Evolutionary conservation across 129 eudicot genomes (phyloP).

Genomic region (Artemisia tridentata): DNA sequence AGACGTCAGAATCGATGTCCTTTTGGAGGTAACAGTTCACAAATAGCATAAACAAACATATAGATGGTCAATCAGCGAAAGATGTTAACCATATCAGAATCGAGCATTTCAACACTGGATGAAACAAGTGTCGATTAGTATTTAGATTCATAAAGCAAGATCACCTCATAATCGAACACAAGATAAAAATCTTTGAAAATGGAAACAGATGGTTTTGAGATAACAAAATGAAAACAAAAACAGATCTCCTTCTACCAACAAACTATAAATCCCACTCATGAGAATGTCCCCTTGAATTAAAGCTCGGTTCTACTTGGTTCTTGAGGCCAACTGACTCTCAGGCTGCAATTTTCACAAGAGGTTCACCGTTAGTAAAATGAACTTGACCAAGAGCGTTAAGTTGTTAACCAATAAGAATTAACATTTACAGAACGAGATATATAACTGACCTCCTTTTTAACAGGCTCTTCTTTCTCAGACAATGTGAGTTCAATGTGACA

Average conservation of each 20-base stretch:
- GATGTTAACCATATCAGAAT: not conserved
- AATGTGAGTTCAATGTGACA: slow-evolving; percentile 43
- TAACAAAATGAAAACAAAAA: slow-evolving; percentile 18
- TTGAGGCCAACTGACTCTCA: slow-evolving; percentile 53
- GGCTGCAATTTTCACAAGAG: slow-evolving; percentile 31
- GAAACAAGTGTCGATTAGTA: not conserved
- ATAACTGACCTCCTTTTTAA: slow-evolving; percentile 35
- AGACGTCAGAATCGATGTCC: too few relatives aligned
- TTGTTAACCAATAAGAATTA: not conserved
- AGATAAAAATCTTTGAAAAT: slow-evolving; percentile 18
- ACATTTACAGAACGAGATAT: not conserved
- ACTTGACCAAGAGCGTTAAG: not conserved
- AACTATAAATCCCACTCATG: slow-evolving; percentile 16
- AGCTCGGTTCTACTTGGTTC: slow-evolving; percentile 47
- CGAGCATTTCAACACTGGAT: not conserved
- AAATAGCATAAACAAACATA: too few relatives aligned
- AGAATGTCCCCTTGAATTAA: slow-evolving; percentile 20
- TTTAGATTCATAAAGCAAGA: slow-evolving; percentile 13
- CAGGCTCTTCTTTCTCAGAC: slow-evolving; percentile 47
- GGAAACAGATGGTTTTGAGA: slow-evolving; percentile 21
- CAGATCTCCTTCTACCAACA: slow-evolving; percentile 31
- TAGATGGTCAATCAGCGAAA: too few relatives aligned
- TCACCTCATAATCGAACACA: slow-evolving; percentile 25
- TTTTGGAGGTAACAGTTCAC: too few relatives aligned
- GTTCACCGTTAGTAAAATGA: not conserved